phyloP scores from a whole-genome alignment of 73 alveolate genomes.

The Paramecium primaurelia region DNA sequence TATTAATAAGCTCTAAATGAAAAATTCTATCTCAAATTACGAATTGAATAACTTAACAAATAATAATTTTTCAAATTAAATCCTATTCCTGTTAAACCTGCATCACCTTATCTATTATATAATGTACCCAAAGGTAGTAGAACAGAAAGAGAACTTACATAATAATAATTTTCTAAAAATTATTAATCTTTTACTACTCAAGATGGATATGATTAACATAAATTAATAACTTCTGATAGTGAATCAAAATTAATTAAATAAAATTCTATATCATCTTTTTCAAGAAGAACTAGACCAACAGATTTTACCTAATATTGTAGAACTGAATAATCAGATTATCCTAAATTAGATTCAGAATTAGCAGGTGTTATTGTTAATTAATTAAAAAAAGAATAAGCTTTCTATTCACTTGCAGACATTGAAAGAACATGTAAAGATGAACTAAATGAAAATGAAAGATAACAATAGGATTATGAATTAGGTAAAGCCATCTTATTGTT shows the following conservation, averaged over 20 bases:
- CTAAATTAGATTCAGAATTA: not conserved
- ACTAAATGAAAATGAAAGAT: not conserved
- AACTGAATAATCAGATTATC: constrained; percentile 10
- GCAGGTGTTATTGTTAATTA: not conserved
- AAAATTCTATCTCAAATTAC: not conserved
- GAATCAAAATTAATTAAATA: not conserved
- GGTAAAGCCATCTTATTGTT: not conserved
- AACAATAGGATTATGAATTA: not conserved
- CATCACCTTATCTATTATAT: not conserved
- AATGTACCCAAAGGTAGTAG: not conserved
- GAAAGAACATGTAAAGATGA: not conserved
- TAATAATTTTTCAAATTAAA: not conserved
- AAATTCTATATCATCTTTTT: not conserved
- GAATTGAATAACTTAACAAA: constrained; percentile 7
- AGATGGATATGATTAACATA: constrained; percentile 11
- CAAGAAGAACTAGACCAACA: not conserved
- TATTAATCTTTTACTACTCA: not conserved
- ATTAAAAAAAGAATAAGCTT: not conserved
- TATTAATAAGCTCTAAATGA: not conserved
- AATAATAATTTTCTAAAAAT: not conserved
- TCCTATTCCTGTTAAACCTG: not conserved
- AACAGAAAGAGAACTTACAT: constrained; percentile 3
- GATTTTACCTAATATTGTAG: not conserved
- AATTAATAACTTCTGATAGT: not conserved
- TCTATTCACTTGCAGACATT: not conserved